Base-by-base conservation (phyloP, 306 rosid species). In the Lithocarpus polystachyus region DNA sequence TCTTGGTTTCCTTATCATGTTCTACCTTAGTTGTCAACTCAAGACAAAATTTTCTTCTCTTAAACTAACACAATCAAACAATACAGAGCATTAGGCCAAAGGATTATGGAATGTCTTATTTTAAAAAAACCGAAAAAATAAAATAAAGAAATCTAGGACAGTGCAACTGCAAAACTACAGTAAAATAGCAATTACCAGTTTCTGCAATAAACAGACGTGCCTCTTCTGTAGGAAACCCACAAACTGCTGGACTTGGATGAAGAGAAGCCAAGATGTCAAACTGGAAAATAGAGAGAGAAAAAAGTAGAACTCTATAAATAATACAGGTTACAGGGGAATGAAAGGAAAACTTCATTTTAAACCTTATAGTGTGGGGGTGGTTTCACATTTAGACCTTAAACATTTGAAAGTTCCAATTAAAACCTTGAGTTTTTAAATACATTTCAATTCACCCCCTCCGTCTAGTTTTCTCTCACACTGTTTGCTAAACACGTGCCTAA, bases 171-270 rank as follows among this genome's bases (percentile, higher is more conserved):
- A 19, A 9, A 4, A 68, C 29, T 10, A 29, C 24, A 37, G 15
- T 22, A 35, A 59, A 60, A 56, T 53, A 72, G 60, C n/a, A 76
- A 24, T 40, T 76, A 89, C 99, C 99, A 77, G 98, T 88, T 84
- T 93, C 90, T 20, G 97, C 94, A 79, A 95, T 95, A 62, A 95
- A 78, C 77, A 75, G 78, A 4, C 88, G 91, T 26, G 99, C 99
- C 82, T 91, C 99, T 76, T 95, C 93, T 45, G 92, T 93, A 72
- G 99, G 99, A 85, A 82, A 95, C 74, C 99, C 99, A 84, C 99
- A 95, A 71, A 95, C 98, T 22, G 98, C 99, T 53, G 99, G 99
- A 85, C 84, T 93, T 69, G 99, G 99, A 84, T 95, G 99, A 82
- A 95, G 94, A 22, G 94, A 90, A n/a, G 94, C 87, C 79, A 95